These are phyloP conservation scores for Austroboletus rostrupii DNA, from an alignment of 1,284 basidiomycete species.

Conservation along the genomic window DNA sequence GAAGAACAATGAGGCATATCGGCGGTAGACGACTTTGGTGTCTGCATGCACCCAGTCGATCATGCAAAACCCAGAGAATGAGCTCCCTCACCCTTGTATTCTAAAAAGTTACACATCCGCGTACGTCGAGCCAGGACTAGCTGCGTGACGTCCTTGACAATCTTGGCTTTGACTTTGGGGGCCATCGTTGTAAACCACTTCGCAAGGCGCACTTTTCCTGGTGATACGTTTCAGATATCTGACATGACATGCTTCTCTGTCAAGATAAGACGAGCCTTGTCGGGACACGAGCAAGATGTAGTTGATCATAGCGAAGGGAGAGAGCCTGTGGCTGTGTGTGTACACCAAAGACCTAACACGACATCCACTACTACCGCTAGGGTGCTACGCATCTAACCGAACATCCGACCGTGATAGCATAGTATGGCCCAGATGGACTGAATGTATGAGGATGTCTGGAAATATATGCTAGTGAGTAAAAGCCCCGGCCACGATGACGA, in stretches of 20 bases:
- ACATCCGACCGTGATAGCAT: background rate
- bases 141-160: conserved; percentile 99
- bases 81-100: conserved; percentile 84
- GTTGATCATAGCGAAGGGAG: conserved; percentile 60
- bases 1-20: conserved; percentile 98
- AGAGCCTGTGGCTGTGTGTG: conserved; percentile 29
- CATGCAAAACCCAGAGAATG: background rate
- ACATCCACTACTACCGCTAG: no score
- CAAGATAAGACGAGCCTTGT: conserved; percentile 61
- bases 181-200: conserved; percentile 99
- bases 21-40: conserved; percentile 94
- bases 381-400: background rate
- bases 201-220: conserved; percentile 94
- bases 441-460: background rate
- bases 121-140: conserved; percentile 94
- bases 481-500: background rate
- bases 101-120: conserved; percentile 98
- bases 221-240: conserved; percentile 9
- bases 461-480: conserved; percentile 10
- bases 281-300: conserved; percentile 91
- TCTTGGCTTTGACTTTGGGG: conserved; percentile 94
- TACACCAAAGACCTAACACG: no score
- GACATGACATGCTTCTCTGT: conserved; percentile 1
- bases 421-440: no score
- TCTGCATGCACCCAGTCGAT: conserved; percentile 43